Conservation (phyloP, 495 filamentous ascomycete genomes). For the Cudoniella acicularis region DNA sequence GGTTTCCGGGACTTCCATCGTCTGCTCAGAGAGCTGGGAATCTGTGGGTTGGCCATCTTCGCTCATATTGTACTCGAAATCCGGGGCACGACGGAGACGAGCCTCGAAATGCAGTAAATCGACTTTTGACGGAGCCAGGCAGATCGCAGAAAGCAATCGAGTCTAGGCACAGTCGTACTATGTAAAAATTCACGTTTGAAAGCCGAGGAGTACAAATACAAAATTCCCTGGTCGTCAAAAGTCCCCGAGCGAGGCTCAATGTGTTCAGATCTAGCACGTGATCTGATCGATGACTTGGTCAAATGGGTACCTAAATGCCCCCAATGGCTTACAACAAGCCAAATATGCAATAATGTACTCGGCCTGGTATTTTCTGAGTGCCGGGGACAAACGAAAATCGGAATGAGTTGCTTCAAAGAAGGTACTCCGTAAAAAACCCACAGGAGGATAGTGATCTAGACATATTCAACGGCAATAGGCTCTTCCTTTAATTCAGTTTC, state of each 20-base stretch:
- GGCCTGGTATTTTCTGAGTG: too few relatives aligned
- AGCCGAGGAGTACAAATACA: not conserved
- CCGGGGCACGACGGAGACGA: constrained; percentile 12
- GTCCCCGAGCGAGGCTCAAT: constrained; percentile 3
- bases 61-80: constrained; percentile 15
- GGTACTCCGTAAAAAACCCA: too few relatives aligned
- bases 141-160: not conserved
- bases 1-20: constrained; percentile 5
- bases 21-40: constrained; percentile 8
- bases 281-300: not conserved
- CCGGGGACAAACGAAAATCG: too few relatives aligned
- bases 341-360: too few relatives aligned
- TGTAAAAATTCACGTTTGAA: not conserved
- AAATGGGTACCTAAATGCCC: not conserved
- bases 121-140: not conserved
- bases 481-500: too few relatives aligned
- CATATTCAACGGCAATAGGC: too few relatives aligned
- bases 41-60: constrained; percentile 12
- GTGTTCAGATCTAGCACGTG: constrained; percentile 5
- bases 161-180: not conserved
- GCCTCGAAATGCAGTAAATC: not conserved
- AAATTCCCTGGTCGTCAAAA: not conserved
- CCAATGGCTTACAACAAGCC: too few relatives aligned
- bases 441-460: too few relatives aligned
- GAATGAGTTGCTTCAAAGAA: too few relatives aligned